Evolutionary conservation across 2,329 filamentous ascomycete genomes (phyloP).

Genomic region (Pseudogymnoascus sp.): DNA sequence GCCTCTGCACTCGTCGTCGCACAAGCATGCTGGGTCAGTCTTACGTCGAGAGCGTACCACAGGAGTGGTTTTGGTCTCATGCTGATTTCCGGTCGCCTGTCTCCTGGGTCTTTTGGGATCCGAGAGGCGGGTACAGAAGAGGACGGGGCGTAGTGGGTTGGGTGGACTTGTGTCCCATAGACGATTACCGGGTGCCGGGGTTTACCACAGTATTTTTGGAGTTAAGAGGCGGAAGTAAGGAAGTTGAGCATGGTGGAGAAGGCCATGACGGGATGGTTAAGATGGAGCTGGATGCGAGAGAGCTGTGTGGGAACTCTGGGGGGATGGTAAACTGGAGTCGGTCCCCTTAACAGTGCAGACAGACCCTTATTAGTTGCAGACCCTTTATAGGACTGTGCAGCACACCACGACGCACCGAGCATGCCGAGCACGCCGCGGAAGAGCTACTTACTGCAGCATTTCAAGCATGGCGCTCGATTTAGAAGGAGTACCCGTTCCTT

Average conservation of each 20-base stretch:
- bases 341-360: neutral
- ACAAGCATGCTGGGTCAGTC: neutral
- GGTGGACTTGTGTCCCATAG: neutral
- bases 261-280: neutral
- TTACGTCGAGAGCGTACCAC: neutral
- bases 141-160: neutral
- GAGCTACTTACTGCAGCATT: neutral
- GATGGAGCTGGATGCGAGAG: neutral
- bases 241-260: neutral
- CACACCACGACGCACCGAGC: neutral
- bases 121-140: neutral
- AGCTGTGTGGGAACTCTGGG: neutral
- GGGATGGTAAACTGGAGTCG: neutral
- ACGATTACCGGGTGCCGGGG: neutral
- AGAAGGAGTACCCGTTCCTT: neutral
- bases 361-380: neutral
- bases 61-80: slow-evolving; percentile 2
- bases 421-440: neutral
- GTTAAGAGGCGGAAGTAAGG: neutral
- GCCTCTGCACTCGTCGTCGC: neutral
- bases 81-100: slow-evolving; percentile 2
- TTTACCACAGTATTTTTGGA: neutral
- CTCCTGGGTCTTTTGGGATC: neutral
- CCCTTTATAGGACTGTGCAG: neutral
- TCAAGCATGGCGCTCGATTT: neutral